A percentile compares a stretch with the other conserved stretches of the same genome.
Evolutionary conservation across 257 asterid genomes (phyloP).

Genomic region (Jacaranda mimosifolia): DNA sequence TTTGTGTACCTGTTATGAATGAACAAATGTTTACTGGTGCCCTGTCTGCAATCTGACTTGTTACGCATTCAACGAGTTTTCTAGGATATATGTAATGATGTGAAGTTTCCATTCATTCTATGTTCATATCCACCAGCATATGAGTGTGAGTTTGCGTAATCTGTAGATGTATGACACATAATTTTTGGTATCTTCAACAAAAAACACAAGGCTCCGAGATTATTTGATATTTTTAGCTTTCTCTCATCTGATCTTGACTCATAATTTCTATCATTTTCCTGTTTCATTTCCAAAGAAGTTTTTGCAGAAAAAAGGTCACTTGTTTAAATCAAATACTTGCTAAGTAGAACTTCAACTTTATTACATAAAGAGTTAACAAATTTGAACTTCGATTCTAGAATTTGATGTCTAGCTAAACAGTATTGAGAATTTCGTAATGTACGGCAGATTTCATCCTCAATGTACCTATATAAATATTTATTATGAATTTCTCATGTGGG

Average conservation of each 20-base stretch:
- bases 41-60: conserved; percentile 22
- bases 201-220: background rate
- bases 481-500: conserved; percentile 18
- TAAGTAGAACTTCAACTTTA: background rate
- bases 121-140: background rate
- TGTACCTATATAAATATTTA: background rate
- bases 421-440: background rate
- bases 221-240: conserved; percentile 3
- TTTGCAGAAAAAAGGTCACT: background rate
- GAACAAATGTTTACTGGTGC: background rate
- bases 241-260: conserved; percentile 16
- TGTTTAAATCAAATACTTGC: background rate
- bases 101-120: conserved; percentile 17
- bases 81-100: conserved; percentile 9
- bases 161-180: background rate
- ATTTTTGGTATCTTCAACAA: conserved; percentile 6
- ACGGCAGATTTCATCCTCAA: background rate
- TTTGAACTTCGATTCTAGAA: conserved; percentile 20
- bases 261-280: background rate
- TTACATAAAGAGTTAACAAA: too few relatives aligned
- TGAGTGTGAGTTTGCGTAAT: background rate
- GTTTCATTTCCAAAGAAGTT: conserved; percentile 2
- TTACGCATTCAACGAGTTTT: background rate
- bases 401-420: background rate
- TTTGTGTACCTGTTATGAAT: background rate